Evolutionary conservation across 148 eudicot genomes (phyloP), one percentile per base, ranked within the genome.

Genomic region (Spergularia bocconei): DNA sequence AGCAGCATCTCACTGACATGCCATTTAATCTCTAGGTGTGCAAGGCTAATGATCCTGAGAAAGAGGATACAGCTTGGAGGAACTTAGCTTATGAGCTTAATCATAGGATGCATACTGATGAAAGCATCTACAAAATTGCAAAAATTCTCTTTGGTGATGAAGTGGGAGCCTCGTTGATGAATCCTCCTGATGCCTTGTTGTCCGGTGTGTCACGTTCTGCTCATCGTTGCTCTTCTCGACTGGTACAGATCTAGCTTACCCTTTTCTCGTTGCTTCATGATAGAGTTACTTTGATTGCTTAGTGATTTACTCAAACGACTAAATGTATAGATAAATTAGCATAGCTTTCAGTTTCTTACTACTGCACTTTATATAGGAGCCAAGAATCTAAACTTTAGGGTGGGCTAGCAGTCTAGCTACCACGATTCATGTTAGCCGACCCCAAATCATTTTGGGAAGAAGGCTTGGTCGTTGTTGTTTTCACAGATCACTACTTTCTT

Each of bases 41-140:
- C 63, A 17, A 20, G 19, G 63, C 63, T 56, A 13, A 56, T 12
- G 63, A 57, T 71, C 63, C 50, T 25, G 51, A 57, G 5, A n/a
- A 54, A 71, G 74, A 71, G 74, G 17, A n/a, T 19, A 63, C 44
- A 9, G 74, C 74, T 36, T 71, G 63, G 74, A 71, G 36, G 74
- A 15, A 25, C 47, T 38, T 71, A 38, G 74, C 74, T 33, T 13
- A 41, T 0, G 74, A 55, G 14, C 56, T 70, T 55, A 55, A 29
- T 71, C 63, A 56, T n/a, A 33, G 63, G 47, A 10, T 71, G 63
- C 48, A 54, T 38, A 39, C 63, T 16, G 63, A 56, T 20, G 25
- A 71, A 33, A 70, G 73, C 29, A 9, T 71, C 11, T 71, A 33
- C 21, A 57, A 55, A 54, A 55, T 55, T 10, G n/a, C 59, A 8